Base-by-base conservation (phyloP, 768 basidiomycete genomes). In the Macrocybe gigantea region DNA sequence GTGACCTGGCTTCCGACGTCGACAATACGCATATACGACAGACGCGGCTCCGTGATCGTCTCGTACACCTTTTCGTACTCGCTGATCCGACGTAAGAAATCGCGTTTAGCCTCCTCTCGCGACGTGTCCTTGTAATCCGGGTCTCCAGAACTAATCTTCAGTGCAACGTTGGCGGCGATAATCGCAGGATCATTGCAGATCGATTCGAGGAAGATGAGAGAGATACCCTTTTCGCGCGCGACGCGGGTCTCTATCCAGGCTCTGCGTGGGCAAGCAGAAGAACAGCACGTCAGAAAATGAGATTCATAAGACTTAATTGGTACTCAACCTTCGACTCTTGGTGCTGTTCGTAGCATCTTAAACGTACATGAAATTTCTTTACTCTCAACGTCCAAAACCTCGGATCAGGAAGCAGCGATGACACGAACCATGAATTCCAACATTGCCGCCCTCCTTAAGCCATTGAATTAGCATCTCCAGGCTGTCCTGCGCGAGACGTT, bases 271-370 rank as follows among this genome's bases (percentile, higher is more conserved):
- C 0, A 29, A 48, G 32, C 41, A 45, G 49, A 9, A 8, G 22
- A 22, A 22, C 4, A 22, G 22, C 22, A 22, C 22, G 33, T 14
- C 9, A 47, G 48, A 1, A 2, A 14, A 52, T 1, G 4, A 45
- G 10, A 11, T 41, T 6, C 42, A 34, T 7, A 31, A 9, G 39
- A 48, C 30, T 8, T 37, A 31, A n/a, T 31, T 46, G 38, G 22
- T 8, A 14, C 8, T 56, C 72, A 58, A 81, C 89, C 92, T 80
- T 48, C 94, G 77, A 49, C 59, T 68, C 31, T 71, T 75, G 2
- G 91, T 93, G 56, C 90, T 95, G 64, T 99, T 99, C 1, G 96
- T 99, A 2, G 96, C 96, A 68, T 99, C 94, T 97, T 53, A 22
- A 41, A 7, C 29, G 0, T 32, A 45, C 33, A 6, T 55, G 42